A percentile compares a stretch with the other conserved stretches of the same genome.
Evolutionary conservation across 2,329 filamentous ascomycete genomes (phyloP).

Genomic region (Pseudogymnoascus sp.): DNA sequence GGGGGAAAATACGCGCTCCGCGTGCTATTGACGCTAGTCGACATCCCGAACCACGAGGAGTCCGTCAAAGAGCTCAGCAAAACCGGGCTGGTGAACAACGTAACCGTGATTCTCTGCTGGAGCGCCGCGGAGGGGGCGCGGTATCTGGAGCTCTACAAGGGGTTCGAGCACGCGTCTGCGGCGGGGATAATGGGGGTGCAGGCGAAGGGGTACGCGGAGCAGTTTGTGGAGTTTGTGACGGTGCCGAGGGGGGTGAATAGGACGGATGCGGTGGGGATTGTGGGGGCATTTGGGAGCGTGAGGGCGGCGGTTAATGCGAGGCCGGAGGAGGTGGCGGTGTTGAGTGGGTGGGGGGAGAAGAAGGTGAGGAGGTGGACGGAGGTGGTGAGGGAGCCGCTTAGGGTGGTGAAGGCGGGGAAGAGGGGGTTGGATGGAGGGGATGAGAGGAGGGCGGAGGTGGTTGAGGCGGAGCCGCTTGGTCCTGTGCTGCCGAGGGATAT

Average conservation of each 20-base stretch:
- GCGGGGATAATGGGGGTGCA: constrained; percentile 80
- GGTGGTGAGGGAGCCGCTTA: constrained; percentile 78
- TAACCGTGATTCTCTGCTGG: constrained; percentile 91
- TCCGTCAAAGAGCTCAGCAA: constrained; percentile 84
- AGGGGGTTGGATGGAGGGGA: constrained; percentile 34
- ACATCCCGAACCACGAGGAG: constrained; percentile 92
- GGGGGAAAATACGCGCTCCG: constrained; percentile 82
- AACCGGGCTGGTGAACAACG: constrained; percentile 83
- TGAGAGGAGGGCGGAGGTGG: constrained; percentile 18
- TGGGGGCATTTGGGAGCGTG: constrained; percentile 86
- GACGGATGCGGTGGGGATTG: constrained; percentile 82
- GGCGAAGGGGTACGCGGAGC: constrained; percentile 75
- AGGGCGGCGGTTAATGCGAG: constrained; percentile 80
- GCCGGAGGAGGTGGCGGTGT: constrained; percentile 72
- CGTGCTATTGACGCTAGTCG: constrained; percentile 82
- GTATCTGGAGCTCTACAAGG: constrained; percentile 93
- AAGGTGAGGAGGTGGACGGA: constrained; percentile 84
- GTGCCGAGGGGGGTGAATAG: constrained; percentile 87
- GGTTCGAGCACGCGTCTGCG: constrained; percentile 76
- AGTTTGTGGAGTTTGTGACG: constrained; percentile 86
- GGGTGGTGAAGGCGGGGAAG: constrained; percentile 63
- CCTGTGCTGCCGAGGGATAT: no score
- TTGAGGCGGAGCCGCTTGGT: no score
- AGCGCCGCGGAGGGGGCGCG: constrained; percentile 86
- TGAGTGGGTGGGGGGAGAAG: constrained; percentile 92